These are phyloP conservation scores for Raffaelea ambrosiae DNA, from an alignment of 2,329 filamentous ascomycete species.

Conservation along the genomic window DNA sequence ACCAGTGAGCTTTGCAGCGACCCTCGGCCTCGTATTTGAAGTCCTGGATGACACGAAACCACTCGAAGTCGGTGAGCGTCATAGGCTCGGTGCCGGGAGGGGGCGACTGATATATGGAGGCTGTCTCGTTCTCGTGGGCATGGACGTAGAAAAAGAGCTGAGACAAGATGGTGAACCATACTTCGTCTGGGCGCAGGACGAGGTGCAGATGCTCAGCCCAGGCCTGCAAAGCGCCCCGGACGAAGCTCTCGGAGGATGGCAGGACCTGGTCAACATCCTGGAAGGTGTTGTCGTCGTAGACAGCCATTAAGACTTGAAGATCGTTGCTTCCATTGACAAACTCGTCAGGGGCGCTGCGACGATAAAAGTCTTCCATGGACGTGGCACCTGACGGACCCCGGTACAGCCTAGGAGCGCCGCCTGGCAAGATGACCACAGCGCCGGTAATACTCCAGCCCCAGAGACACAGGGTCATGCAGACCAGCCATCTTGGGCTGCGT, in stretches of 20 bases:
- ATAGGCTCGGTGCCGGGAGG: conserved; percentile 30
- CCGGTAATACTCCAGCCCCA: background rate
- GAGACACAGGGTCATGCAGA: too few species aligned
- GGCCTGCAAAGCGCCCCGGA: conserved; percentile 35
- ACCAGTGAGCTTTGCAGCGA: conserved; percentile 29
- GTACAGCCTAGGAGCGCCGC: conserved; percentile 12
- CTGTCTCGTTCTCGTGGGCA: conserved; percentile 34
- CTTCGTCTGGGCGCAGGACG: conserved; percentile 41
- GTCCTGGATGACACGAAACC: conserved; percentile 14
- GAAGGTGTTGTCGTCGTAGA: conserved; percentile 12
- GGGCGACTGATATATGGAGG: conserved; percentile 34
- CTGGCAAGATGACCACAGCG: conserved; percentile 15
- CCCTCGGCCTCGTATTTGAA: conserved; percentile 32
- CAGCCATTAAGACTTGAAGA: conserved; percentile 16
- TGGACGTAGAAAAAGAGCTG: conserved; percentile 44
- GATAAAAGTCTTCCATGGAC: conserved; percentile 12
- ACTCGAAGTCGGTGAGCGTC: conserved; percentile 16
- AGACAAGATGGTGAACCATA: conserved; percentile 46
- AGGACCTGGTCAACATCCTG: conserved; percentile 11
- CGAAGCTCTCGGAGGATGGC: conserved; percentile 28
- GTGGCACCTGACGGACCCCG: conserved; percentile 3
- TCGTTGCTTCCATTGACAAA: conserved; percentile 13
- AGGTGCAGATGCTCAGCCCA: conserved; percentile 43
- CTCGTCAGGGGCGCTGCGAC: conserved; percentile 12
- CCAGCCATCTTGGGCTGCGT: too few species aligned